Percentiles rank a stretch among this genome's conserved stretches.
phyloP scores from a whole-genome alignment of 78 protist species.

The Kipferlia bialata region DNA sequence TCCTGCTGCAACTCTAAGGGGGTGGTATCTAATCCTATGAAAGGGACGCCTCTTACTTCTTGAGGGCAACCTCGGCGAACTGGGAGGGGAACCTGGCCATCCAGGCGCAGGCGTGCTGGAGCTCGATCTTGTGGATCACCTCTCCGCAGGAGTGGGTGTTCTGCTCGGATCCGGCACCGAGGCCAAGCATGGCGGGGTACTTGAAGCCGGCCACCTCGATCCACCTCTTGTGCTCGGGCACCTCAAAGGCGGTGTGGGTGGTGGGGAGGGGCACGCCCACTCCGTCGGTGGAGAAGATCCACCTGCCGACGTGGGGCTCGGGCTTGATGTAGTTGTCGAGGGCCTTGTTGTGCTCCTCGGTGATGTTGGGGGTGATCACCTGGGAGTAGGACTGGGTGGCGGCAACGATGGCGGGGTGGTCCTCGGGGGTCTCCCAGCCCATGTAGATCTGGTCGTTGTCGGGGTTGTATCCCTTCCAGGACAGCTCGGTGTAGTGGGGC shows the following conservation, averaged over 20 bases:
- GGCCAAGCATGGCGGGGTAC: constrained; percentile 30
- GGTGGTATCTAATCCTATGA: too few relatives aligned
- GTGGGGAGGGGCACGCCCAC: too few relatives aligned
- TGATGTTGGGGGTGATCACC: constrained; percentile 28
- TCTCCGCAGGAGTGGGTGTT: constrained; percentile 25
- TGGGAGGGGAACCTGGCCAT: constrained; percentile 22
- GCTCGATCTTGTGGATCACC: constrained; percentile 11
- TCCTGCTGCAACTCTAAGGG: too few relatives aligned
- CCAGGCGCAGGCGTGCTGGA: constrained; percentile 14
- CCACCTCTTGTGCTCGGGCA: constrained; percentile 23
- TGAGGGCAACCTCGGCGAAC: constrained; percentile 15
- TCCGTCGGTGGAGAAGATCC: constrained; percentile 47
- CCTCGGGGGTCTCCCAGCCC: constrained; percentile 40
- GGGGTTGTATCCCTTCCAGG: constrained; percentile 33
- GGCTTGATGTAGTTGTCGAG: background rate
- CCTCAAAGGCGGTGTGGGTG: background rate
- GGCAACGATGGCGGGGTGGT: constrained; percentile 22
- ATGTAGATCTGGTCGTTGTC: constrained; percentile 35
- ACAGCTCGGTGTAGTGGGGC: constrained; percentile 20
- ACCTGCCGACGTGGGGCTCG: constrained; percentile 37
- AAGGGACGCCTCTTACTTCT: too few relatives aligned
- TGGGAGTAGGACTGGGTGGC: constrained; percentile 36
- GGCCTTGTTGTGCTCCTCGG: constrained; percentile 4
- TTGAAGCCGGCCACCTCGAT: constrained; percentile 9
- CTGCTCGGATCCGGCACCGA: constrained; percentile 32